phyloP scores from a whole-genome alignment of 257 asterid genomes.

The Gardenia jasminoides region DNA sequence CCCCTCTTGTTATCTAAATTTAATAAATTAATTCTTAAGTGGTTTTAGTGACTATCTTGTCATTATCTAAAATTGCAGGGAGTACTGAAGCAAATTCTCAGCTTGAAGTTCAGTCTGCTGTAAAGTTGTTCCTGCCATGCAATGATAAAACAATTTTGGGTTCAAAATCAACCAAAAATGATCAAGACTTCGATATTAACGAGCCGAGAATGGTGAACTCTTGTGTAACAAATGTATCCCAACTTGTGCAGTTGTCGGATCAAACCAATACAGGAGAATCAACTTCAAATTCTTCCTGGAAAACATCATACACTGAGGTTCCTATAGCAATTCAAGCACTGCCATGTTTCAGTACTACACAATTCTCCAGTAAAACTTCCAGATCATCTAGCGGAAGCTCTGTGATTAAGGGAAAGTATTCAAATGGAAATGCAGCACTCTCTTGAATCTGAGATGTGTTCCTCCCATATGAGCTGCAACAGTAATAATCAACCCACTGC shows the following conservation, averaged over 20 bases:
- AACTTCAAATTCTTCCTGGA: conserved; percentile 16
- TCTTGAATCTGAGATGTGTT: conserved; percentile 12
- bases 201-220: neutral
- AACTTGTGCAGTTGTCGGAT: conserved; percentile 3
- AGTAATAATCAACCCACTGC: conserved; percentile 9
- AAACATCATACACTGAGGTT: conserved; percentile 10
- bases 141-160: conserved; percentile 17
- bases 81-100: conserved; percentile 8
- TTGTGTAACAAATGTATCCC: neutral
- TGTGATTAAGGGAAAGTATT: neutral
- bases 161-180: conserved; percentile 12
- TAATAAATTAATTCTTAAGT: neutral
- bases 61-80: conserved; percentile 7
- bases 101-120: conserved; percentile 14
- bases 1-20: neutral
- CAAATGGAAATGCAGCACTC: conserved; percentile 1
- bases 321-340: conserved; percentile 36
- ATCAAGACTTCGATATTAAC: conserved; percentile 2
- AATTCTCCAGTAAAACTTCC: neutral
- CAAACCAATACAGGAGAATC: conserved; percentile 18
- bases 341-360: conserved; percentile 25
- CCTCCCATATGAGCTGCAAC: conserved; percentile 5
- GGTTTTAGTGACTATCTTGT: neutral
- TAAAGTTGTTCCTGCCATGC: neutral
- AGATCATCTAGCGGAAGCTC: conserved; percentile 4